Evolutionary conservation across 495 filamentous ascomycete species (phyloP), one percentile per base, ranked within the genome.

Genomic region (Podospora didyma): DNA sequence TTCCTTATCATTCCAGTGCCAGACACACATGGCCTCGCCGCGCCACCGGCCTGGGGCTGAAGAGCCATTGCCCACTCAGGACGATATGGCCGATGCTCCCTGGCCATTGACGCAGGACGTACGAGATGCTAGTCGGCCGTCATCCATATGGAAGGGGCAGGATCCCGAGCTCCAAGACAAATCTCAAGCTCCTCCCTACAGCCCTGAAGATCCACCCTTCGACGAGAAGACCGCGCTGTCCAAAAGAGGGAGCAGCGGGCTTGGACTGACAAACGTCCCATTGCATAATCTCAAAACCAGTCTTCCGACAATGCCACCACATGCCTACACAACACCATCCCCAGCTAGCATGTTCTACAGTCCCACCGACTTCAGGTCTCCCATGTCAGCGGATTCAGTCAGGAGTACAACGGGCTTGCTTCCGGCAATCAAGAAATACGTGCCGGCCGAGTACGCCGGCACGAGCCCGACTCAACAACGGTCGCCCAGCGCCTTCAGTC

Each of bases 1-100:
- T 1, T 69, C 73, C 14, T 62, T 76, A 28, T 78, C 75, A 9
- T 79, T 79, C 63, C 73, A 75, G 57, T 79, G 77, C 65, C 75
- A 76, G 55, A 74, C 77, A 1, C 72, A 75, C 57, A 58, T 76
- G 48, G 64, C 66, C 20, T 75, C 76, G 2, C 66, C 76, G 0
- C 58, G 65, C 10, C 73, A 75, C 61, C 69, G 70, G 52, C 70
- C 73, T 14, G 64, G 59, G 2, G 57, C 45, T 11, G 54, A 50
- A 4, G 59, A 64, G 21, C 17, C 46, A 12, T 37, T 56, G 6
- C 41, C 61, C 2, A 51, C 53, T 0, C 7, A 47, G 16, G 26
- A 45, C 22, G 46, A 54, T 19, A 56, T 26, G 49, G 23, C 14
- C 0, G 46, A 47, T 17, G 42, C 16, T 9, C 9, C 46, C 4